phyloP scores from a whole-genome alignment of 495 filamentous ascomycete species.

The Tetracladium marchalianum region DNA sequence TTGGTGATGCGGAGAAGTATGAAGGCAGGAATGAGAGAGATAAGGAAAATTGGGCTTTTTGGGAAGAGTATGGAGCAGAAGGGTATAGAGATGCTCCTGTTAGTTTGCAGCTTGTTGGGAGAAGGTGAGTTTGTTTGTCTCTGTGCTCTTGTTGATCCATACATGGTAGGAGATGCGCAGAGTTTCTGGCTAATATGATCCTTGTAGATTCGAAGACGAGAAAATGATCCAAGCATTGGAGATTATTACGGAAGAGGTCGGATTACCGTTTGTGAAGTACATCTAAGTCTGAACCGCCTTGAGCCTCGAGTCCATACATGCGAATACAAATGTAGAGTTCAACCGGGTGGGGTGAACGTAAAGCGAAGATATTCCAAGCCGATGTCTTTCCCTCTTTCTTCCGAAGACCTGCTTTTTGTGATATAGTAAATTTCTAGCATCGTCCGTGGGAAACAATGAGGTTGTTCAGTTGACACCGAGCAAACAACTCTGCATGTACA shows the following conservation, averaged over 20 bases:
- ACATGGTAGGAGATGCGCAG: too few species aligned
- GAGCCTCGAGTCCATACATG: background rate
- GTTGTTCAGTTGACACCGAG: too few species aligned
- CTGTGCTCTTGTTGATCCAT: too few species aligned
- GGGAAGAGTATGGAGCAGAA: conserved; percentile 23
- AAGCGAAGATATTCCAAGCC: too few species aligned
- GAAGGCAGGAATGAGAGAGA: conserved; percentile 27
- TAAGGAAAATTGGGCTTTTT: conserved; percentile 23
- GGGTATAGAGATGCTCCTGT: conserved; percentile 37
- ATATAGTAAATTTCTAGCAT: too few species aligned
- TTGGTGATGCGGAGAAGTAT: conserved; percentile 27
- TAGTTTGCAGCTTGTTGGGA: conserved; percentile 42
- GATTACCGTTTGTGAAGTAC: conserved; percentile 23
- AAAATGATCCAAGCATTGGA: conserved; percentile 27
- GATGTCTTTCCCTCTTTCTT: too few species aligned
- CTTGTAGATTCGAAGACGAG: conserved; percentile 28
- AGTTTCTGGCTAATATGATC: conserved; percentile 1
- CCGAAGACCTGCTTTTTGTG: too few species aligned
- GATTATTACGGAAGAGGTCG: conserved; percentile 24
- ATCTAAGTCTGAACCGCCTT: background rate
- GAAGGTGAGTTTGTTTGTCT: conserved; percentile 26
- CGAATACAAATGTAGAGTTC: background rate
- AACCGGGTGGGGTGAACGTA: too few species aligned
- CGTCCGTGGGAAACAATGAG: too few species aligned
- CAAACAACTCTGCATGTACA: too few species aligned